A percentile compares a stretch with the other conserved stretches of the same genome.
Conservation (phyloP, 129 eudicot species). For the Cynara cardunculus region DNA sequence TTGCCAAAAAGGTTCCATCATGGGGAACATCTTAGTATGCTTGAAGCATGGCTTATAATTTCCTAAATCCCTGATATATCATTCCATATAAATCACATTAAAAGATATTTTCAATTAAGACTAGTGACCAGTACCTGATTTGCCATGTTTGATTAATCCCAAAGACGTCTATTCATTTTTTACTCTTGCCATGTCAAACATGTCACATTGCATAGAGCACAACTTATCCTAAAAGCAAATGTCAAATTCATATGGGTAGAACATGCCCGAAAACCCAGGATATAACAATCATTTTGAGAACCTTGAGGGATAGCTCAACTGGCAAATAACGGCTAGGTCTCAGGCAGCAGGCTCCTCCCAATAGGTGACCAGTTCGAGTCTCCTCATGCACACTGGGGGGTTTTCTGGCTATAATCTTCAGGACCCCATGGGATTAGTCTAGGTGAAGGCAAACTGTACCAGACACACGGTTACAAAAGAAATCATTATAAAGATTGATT, state of each 20-base stretch:
- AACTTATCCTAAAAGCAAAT: background rate
- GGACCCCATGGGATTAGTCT: no score
- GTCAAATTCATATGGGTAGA: background rate
- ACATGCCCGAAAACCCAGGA: background rate
- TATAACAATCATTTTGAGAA: no score
- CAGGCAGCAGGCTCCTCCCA: no score
- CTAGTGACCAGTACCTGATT: background rate
- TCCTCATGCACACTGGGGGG: no score
- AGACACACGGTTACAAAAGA: no score
- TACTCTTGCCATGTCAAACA: background rate
- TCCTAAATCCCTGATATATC: no score
- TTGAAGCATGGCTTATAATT: background rate
- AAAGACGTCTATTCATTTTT: background rate
- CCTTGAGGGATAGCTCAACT: no score
- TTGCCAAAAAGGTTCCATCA: background rate
- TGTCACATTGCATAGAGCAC: background rate
- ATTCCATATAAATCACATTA: background rate
- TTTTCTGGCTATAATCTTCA: no score
- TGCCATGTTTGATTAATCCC: background rate
- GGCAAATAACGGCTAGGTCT: no score
- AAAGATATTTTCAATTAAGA: background rate
- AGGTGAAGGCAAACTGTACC: no score
- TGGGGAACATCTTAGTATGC: background rate
- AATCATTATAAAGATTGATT: no score
- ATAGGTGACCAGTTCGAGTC: no score